Percentiles rank a stretch among this genome's conserved stretches.
Conservation (phyloP, 768 basidiomycete species). For the Trametes maxima region DNA sequence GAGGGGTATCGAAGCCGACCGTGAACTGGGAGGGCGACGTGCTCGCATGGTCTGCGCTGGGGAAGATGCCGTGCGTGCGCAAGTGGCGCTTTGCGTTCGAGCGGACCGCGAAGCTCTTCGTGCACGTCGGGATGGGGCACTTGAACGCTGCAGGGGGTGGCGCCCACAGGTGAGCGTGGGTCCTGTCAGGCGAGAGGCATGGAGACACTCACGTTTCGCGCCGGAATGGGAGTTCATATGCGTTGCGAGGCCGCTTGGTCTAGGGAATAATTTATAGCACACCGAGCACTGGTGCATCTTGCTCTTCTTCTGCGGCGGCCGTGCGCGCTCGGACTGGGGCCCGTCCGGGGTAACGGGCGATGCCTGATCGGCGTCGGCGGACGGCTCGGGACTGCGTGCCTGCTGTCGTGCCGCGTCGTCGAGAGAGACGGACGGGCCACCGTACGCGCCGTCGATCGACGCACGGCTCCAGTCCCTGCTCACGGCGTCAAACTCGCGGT, state of each 20-base stretch:
- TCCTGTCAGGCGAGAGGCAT: slow-evolving; percentile 1
- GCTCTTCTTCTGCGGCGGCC: slow-evolving; percentile 38
- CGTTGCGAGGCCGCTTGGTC: slow-evolving; percentile 53
- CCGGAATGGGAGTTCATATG: slow-evolving; percentile 59
- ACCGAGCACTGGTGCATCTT: slow-evolving; percentile 53
- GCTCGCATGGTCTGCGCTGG: slow-evolving; percentile 30
- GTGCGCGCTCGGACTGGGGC: not conserved
- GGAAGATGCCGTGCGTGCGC: slow-evolving; percentile 68
- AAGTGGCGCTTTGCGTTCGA: slow-evolving; percentile 83
- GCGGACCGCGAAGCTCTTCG: slow-evolving; percentile 71
- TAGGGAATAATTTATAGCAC: slow-evolving; percentile 49
- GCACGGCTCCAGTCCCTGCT: slow-evolving; percentile 12
- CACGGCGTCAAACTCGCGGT: slow-evolving; percentile 8
- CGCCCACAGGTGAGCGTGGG: not conserved
- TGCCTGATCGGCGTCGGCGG: not conserved
- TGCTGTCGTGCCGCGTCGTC: not conserved
- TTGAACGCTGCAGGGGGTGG: slow-evolving; percentile 34
- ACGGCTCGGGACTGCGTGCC: slow-evolving; percentile 9
- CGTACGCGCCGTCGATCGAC: slow-evolving; percentile 1
- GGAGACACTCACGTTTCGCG: slow-evolving; percentile 45
- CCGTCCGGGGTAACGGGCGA: slow-evolving; percentile 10
- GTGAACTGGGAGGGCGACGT: slow-evolving; percentile 36
- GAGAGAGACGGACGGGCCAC: not conserved
- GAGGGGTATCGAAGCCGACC: slow-evolving; percentile 48
- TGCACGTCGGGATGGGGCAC: slow-evolving; percentile 63